A percentile compares a stretch with the other conserved stretches of the same genome.
phyloP scores from a whole-genome alignment of 257 asterid species.

The Ilex aquifolium region DNA sequence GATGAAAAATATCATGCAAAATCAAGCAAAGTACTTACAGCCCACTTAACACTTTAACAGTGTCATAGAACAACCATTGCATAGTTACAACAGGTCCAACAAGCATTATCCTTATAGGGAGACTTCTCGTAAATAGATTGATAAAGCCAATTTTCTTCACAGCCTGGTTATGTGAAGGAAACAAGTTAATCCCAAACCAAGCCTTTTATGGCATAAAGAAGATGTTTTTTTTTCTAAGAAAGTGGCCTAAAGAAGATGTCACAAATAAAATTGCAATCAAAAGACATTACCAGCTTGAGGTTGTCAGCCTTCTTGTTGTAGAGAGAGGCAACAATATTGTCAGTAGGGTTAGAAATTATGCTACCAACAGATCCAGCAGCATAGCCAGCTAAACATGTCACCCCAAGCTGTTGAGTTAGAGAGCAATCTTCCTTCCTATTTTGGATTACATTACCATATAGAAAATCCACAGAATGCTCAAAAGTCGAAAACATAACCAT shows the following conservation, averaged over 20 bases:
- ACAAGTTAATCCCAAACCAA: background rate
- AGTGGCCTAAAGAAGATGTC: background rate
- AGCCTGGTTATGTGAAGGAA: conserved; percentile 19
- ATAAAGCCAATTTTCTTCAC: conserved; percentile 33
- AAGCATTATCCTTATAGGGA: conserved; percentile 40
- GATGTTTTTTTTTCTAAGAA: no score
- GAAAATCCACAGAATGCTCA: conserved; percentile 35
- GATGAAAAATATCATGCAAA: no score
- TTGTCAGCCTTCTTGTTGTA: conserved; percentile 24
- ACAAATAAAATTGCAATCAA: background rate
- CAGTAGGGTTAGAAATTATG: conserved; percentile 40
- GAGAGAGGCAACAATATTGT: conserved; percentile 35
- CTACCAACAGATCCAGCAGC: conserved; percentile 44
- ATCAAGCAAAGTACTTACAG: conserved; percentile 23
- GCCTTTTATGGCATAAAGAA: no score
- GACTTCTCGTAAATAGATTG: conserved; percentile 38
- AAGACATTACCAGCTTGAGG: conserved; percentile 26
- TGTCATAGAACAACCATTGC: conserved; percentile 44
- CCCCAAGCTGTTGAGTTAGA: conserved; percentile 36
- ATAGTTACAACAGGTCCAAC: conserved; percentile 41
- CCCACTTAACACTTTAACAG: conserved; percentile 38
- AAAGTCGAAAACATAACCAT: conserved; percentile 47
- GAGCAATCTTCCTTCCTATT: conserved; percentile 38
- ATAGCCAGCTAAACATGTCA: conserved; percentile 46
- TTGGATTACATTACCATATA: conserved; percentile 29